Percentiles rank a stretch among this genome's conserved stretches.
phyloP scores from a whole-genome alignment of 331 rosid species.

The Arachis monticola region DNA sequence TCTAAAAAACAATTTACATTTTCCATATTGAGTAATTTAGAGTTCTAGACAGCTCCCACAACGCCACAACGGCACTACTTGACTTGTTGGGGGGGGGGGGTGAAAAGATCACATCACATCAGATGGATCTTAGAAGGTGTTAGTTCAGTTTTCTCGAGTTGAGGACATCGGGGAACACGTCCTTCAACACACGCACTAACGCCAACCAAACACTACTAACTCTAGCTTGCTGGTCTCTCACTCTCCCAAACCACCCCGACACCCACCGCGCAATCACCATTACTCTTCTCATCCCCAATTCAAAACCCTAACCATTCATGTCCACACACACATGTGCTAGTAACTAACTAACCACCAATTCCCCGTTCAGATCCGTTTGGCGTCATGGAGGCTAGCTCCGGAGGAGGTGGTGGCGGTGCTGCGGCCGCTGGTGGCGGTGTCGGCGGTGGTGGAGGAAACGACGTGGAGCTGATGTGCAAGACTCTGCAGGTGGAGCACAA shows the following conservation, averaged over 20 bases:
- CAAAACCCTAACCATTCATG: background rate
- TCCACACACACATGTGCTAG: background rate
- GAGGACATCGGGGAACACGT: constrained; percentile 19
- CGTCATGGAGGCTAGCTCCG: constrained; percentile 56
- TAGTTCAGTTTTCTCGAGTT: background rate
- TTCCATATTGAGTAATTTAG: too few relatives aligned
- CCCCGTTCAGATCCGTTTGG: constrained; percentile 35
- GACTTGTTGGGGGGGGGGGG: too few relatives aligned
- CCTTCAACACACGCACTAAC: background rate
- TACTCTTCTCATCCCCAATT: background rate
- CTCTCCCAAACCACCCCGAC: background rate
- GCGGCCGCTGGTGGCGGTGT: constrained; percentile 32
- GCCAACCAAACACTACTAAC: background rate
- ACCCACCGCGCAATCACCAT: background rate
- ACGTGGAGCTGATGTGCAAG: constrained; percentile 91
- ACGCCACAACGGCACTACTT: too few relatives aligned
- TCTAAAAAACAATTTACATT: too few relatives aligned
- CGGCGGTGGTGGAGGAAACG: constrained; percentile 69
- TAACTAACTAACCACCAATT: background rate
- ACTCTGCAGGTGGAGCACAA: constrained; percentile 99
- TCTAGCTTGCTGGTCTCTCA: background rate
- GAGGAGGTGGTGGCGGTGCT: constrained; percentile 27
- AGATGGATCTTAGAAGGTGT: constrained; percentile 6
- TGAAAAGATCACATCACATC: constrained; percentile 32
- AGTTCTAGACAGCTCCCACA: too few relatives aligned